A percentile compares a stretch with the other conserved stretches of the same genome.
Evolutionary conservation across 2,329 filamentous ascomycete species (phyloP).

Genomic region (Colletotrichum karsti): DNA sequence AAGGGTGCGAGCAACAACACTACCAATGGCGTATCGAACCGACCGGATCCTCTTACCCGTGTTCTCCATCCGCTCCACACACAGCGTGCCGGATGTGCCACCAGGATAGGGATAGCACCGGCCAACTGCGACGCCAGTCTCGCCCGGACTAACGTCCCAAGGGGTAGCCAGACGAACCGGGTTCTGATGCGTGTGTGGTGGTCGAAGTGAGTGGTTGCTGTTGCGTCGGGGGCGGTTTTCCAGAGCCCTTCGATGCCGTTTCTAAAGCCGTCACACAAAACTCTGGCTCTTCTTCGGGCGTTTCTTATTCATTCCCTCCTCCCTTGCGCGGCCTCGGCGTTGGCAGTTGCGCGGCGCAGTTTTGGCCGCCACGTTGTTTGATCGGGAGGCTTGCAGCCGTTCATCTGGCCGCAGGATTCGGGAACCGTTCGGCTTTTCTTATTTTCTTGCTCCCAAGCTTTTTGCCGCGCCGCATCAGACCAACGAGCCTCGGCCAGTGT

Average conservation of each 20-base stretch:
- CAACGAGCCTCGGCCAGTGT: constrained; percentile 15
- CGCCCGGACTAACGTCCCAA: constrained; percentile 17
- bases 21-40: constrained; percentile 10
- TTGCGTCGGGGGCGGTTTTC: not conserved
- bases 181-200: no score
- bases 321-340: not conserved
- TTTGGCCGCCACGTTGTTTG: not conserved
- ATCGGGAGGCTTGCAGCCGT: not conserved
- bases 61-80: not conserved
- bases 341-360: not conserved
- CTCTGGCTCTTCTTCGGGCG: constrained; percentile 12
- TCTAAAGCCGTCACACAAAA: constrained; percentile 16
- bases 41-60: not conserved
- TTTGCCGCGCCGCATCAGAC: constrained; percentile 14
- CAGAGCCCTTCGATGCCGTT: constrained; percentile 20
- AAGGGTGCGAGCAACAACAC: not conserved
- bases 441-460: constrained; percentile 4
- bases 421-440: constrained; percentile 3
- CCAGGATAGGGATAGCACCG: constrained; percentile 29
- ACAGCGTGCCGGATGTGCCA: constrained; percentile 23
- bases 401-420: not conserved
- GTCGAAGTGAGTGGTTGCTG: no score
- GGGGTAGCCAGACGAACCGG: no score
- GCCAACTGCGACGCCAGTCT: constrained; percentile 8
- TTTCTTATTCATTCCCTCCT: not conserved